Evolutionary conservation across 2,329 filamentous ascomycete species (phyloP), one percentile per base, ranked within the genome.

Genomic region (Exophiala lecanii-corni): DNA sequence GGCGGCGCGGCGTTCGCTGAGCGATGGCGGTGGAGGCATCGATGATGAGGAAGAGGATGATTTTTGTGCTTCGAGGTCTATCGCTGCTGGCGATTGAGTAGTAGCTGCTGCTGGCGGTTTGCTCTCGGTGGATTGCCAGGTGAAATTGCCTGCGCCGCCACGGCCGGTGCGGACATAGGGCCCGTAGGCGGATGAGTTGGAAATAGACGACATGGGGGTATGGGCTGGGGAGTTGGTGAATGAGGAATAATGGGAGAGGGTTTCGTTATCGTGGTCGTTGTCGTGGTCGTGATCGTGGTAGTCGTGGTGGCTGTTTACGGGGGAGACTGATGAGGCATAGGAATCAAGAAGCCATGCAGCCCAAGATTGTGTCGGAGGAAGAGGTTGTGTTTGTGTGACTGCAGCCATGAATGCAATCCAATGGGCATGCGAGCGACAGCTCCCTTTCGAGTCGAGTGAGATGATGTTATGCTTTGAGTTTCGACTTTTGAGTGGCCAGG

Each of bases 111-210:
- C 43, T n/a, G 51, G 73, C n/a, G n/a, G n/a, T n/a, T n/a, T 68
- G 7, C 12, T 26, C 7, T 26, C 23, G 23, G 6, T 12, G 23
- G 23, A 26, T 50, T 73, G 69, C 56, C 68, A 68, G 56, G 72
- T 73, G 59, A 74, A 81, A 62, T 84, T 84, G 39, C 80, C 80
- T 4, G 79, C 79, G 37, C 80, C 80, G 41, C 80, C 80, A 36
- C 80, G 75, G 43, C 80, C 79, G 31, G 73, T 69, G 45, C 69
- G 70, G 51, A 69, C 68, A 52, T 73, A 74, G 38, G 53, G 54
- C 33, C 55, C 53, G 52, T 55, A 55, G 33, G 56, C 53, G 36
- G 58, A 58, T 38, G 56, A 57, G 12, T 39, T 42, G 16, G 50
- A 52, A 6, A 45, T 21, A 5, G 43, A 45, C n/a, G 52, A 50